Evolutionary conservation across 441 rosid genomes (phyloP), one percentile per base, ranked within the genome.

Genomic region (Croton setiger): DNA sequence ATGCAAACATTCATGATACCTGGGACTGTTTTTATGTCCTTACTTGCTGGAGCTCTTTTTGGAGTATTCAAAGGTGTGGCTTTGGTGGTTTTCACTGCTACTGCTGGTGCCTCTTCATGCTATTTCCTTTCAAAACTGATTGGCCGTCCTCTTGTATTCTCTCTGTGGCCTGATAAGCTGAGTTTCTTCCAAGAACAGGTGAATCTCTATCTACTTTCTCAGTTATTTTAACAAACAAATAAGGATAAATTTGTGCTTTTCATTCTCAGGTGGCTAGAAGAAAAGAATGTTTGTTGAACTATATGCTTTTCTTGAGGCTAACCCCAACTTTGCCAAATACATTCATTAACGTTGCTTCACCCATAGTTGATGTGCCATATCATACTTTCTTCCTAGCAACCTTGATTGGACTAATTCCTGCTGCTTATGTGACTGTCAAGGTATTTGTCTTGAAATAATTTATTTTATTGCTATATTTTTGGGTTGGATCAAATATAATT

Each of bases 1-100:
- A 90, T 93, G 97, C 98, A 93, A 73, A 93, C 98, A 18, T 93
- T 90, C 76, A 90, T 93, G 97, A 88, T 93, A 44, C 98, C 96
- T 0, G 94, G 97, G 70, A 90, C 97, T 6, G 88, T 93, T 72
- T 93, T 93, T 74, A 90, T 93, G 94, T 87, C 97, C 9, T 80
- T 93, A 72, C 98, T 93, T 72, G 98, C 98, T 43, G 98, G 96
- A 70, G 85, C 97, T 35, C 87, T 93, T 60, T 93, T 93, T 72
- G 98, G 98, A 39, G 91, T 85, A 35, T 68, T 82, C 63, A 87
- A 82, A 85, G 96, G 97, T 18, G 87, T 93, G 72, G 91, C 85
- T 58, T 82, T 90, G 74, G 97, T 93, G 52, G 93, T 90, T 62
- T 86, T 88, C 43, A 75, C 88, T 63, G 97, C 98, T 71, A 86